Evolutionary conservation across 2,329 filamentous ascomycete species (phyloP).

Genomic region (Fusarium tjaetaba): DNA sequence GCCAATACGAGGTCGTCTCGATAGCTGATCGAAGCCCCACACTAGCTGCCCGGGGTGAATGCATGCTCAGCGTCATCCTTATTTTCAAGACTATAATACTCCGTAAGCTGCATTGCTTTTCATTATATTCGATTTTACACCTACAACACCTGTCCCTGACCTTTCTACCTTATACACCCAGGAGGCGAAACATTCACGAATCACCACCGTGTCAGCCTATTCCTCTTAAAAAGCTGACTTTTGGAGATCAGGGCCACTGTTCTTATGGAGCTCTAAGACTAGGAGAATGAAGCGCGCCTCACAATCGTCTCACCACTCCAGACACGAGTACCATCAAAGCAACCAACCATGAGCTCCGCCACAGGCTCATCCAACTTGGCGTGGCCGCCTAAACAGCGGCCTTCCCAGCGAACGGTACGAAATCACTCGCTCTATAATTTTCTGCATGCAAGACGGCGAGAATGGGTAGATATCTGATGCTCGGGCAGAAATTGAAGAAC

Average conservation of each 20-base stretch:
- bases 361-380: conserved; percentile 45
- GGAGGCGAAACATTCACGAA: neutral
- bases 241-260: neutral
- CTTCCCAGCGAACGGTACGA: conserved; percentile 59
- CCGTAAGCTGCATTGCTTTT: neutral
- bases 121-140: neutral
- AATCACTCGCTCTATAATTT: neutral
- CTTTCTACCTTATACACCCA: conserved; percentile 4
- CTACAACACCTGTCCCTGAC: neutral
- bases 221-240: neutral
- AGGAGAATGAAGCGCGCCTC: conserved; percentile 39
- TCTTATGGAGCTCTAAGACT: conserved; percentile 31
- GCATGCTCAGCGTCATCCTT: conserved; percentile 24
- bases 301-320: conserved; percentile 25
- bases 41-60: conserved; percentile 16
- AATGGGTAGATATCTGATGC: conserved; percentile 14
- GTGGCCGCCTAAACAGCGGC: conserved; percentile 56
- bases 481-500: conserved; percentile 75
- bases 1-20: neutral
- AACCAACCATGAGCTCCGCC: conserved; percentile 56
- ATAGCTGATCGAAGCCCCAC: conserved; percentile 4
- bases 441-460: neutral
- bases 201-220: neutral
- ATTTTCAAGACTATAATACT: conserved; percentile 5
- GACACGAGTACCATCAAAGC: conserved; percentile 41